These are phyloP conservation scores for Anaeromyces robustus DNA, from an alignment of 192 early-diverging fungal species.

Conservation along the genomic window DNA sequence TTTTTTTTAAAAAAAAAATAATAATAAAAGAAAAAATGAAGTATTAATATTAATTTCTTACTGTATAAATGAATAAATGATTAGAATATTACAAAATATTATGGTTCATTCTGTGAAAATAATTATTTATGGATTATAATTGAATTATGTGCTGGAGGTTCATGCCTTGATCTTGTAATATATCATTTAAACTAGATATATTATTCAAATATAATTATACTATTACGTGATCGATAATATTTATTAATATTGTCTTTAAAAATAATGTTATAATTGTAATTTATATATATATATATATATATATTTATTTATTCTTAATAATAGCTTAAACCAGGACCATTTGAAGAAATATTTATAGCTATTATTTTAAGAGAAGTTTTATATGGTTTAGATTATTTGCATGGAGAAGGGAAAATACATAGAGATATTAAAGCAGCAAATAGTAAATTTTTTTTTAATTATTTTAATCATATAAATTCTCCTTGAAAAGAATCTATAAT, in stretches of 20 bases:
- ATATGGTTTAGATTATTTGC: conserved; percentile 82
- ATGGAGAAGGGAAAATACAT: conserved; percentile 75
- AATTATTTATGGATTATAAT: neutral
- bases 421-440: conserved; percentile 75
- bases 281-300: too few relatives aligned
- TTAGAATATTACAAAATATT: conserved; percentile 37
- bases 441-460: conserved; percentile 22
- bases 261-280: too few relatives aligned
- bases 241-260: too few relatives aligned
- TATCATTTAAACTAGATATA: too few relatives aligned
- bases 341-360: conserved; percentile 80
- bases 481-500: too few relatives aligned
- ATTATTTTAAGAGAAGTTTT: conserved; percentile 82
- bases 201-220: too few relatives aligned
- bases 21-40: too few relatives aligned
- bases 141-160: conserved; percentile 76
- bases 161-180: conserved; percentile 84
- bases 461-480: too few relatives aligned
- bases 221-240: too few relatives aligned
- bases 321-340: conserved; percentile 70
- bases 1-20: too few relatives aligned
- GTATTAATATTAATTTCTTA: too few relatives aligned
- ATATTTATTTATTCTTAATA: too few relatives aligned
- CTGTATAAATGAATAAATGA: neutral
- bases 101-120: conserved; percentile 52